Evolutionary conservation across 2,329 filamentous ascomycete species (phyloP), one percentile per base, ranked within the genome.

Genomic region (Colletotrichum sp.): DNA sequence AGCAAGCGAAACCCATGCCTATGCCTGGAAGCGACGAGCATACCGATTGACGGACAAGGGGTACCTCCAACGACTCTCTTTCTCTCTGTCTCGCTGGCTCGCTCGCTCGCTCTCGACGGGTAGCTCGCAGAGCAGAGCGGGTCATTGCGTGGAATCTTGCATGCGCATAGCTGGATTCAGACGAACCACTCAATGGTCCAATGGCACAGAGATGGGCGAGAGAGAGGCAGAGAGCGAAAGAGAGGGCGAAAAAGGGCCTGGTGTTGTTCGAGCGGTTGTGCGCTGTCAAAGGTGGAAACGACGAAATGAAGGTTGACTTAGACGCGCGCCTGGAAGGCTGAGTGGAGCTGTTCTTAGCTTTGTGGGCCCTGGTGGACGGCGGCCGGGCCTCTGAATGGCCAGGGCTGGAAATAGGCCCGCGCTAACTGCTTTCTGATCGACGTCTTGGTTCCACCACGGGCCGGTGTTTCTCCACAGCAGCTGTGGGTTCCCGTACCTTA

Each of bases 241-340:
- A 36, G 55, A 69, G 62, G n/a, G 34, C 18, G 62, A 44, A 24
- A 10, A 5, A 34, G 28, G 30, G 32, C n/a, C 16, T 48, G 28
- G 57, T 30, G 34, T 26, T 44, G 26, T 30, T 12, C 18, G n/a
- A n/a, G 60, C 24, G 13, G 48, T 44, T 13, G 52, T 26, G 26
- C 15, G 64, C 39, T 68, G 71, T 62, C 28, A 66, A 67, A 59
- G 55, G 62, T 65, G 44, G 48, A 48, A 68, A 63, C n/a, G 55
- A 26, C 16, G 57, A 65, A 69, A 72, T 76, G 67, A 71, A 67
- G 71, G 52, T 75, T 44, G 16, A 34, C 44, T 75, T 77, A 77
- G 75, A 77, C 75, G 75, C 75, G 75, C 75, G 75, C 75, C 72
- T 77, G 64, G 63, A 72, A n/a, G 44, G 2, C 55, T n/a, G 62